These are phyloP conservation scores for Lantana camara DNA, from an alignment of 257 asterid genomes.

Conservation along the genomic window DNA sequence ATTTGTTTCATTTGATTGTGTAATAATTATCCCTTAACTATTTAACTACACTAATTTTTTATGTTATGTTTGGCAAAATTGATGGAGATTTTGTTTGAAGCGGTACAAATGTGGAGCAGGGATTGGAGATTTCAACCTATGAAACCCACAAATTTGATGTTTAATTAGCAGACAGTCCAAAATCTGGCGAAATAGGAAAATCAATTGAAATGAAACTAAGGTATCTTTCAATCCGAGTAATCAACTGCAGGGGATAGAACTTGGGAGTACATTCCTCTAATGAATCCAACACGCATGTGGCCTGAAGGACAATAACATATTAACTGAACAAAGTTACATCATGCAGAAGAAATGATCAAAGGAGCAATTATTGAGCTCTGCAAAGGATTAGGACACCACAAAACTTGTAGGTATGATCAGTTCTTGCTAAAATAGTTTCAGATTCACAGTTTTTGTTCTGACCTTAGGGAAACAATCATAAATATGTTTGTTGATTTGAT, in stretches of 20 bases:
- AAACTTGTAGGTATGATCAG: conserved; percentile 68
- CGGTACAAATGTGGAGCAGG: conserved; percentile 48
- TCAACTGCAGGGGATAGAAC: conserved; percentile 62
- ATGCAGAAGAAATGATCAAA: conserved; percentile 83
- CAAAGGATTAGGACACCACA: conserved; percentile 82
- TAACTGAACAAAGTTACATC: conserved; percentile 64
- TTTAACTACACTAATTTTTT: no score
- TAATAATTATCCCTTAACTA: neutral
- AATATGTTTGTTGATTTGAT: conserved; percentile 1
- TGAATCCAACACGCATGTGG: conserved; percentile 75
- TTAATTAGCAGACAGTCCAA: conserved; percentile 38
- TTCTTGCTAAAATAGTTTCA: neutral
- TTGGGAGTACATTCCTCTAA: conserved; percentile 75
- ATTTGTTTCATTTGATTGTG: no score
- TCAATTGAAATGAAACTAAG: conserved; percentile 44
- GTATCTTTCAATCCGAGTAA: conserved; percentile 45
- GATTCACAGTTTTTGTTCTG: neutral
- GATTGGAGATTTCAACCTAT: conserved; percentile 37
- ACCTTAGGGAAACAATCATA: neutral
- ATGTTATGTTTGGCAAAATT: conserved; percentile 23
- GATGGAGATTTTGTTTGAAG: conserved; percentile 66
- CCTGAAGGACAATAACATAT: conserved; percentile 47
- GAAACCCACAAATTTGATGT: conserved; percentile 34
- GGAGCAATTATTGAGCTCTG: conserved; percentile 89
- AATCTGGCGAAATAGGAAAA: conserved; percentile 44